Conservation (phyloP, 441 rosid genomes). For the Erodium texanum region DNA sequence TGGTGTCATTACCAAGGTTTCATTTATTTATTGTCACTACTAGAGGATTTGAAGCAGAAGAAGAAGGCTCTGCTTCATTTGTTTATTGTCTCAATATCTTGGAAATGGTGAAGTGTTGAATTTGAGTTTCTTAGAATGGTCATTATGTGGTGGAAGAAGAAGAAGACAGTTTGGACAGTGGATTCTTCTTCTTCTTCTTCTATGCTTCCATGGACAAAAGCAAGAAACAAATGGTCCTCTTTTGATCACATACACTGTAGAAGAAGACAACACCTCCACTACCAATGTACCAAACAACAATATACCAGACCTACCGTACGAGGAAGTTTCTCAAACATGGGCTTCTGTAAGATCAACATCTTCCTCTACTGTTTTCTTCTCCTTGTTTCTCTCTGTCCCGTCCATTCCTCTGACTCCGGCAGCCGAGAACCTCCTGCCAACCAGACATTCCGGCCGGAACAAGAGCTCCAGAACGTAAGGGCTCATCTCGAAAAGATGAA, state of each 20-base stretch:
- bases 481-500: conserved; percentile 43
- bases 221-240: conserved; percentile 36
- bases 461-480: conserved; percentile 31
- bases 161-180: conserved; percentile 28
- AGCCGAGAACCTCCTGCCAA: conserved; percentile 21
- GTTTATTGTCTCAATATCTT: conserved; percentile 3
- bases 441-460: conserved; percentile 48
- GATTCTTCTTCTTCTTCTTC: background rate
- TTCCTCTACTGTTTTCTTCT: background rate
- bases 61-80: background rate
- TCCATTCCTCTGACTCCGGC: conserved; percentile 25
- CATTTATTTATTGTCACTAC: background rate
- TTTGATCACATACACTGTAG: conserved; percentile 25
- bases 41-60: conserved; percentile 5
- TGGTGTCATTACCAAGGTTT: conserved; percentile 26
- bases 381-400: conserved; percentile 33
- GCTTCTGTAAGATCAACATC: conserved; percentile 23
- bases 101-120: conserved; percentile 44
- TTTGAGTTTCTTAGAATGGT: conserved; percentile 29
- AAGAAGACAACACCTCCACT: conserved; percentile 24
- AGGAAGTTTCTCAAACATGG: conserved; percentile 38
- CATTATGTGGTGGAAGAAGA: no score
- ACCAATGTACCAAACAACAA: conserved; percentile 15
- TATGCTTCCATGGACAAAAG: no score
- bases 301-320: conserved; percentile 23